Evolutionary conservation across 225 moss, liverwort and hornwort genomes (phyloP).

Genomic region (Lunularia cruciata): DNA sequence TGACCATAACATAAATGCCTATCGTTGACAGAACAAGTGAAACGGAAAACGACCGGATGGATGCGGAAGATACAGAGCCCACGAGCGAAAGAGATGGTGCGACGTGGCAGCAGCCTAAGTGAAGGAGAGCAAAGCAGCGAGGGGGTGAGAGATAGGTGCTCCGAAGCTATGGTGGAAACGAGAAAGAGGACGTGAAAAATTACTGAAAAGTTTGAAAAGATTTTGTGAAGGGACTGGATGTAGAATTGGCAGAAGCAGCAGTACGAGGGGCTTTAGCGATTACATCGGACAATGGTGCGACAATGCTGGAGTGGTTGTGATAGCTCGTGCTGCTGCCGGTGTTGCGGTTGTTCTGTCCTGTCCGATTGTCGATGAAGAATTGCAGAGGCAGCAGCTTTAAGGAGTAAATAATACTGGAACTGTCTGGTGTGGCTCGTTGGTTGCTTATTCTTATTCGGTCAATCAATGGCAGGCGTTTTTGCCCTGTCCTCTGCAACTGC

Average conservation of each 20-base stretch:
- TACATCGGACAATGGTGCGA: not conserved
- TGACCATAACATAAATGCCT: too few relatives aligned
- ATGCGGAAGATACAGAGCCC: not conserved
- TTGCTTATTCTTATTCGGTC: constrained; percentile 8
- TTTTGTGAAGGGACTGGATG: not conserved
- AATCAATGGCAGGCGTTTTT: constrained; percentile 30
- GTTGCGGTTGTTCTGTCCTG: not conserved
- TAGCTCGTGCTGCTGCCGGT: too few relatives aligned
- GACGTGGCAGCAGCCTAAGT: constrained; percentile 1
- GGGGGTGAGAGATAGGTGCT: not conserved
- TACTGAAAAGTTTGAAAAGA: too few relatives aligned
- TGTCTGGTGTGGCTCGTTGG: too few relatives aligned
- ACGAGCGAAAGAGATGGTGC: constrained; percentile 6
- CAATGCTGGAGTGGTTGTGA: too few relatives aligned
- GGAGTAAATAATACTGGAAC: too few relatives aligned
- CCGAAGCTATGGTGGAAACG: constrained; percentile 7
- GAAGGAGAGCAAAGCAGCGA: not conserved
- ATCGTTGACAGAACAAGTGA: too few relatives aligned
- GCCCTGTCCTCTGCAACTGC: constrained; percentile 23
- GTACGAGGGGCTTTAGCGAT: not conserved
- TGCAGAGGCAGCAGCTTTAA: not conserved
- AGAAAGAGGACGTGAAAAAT: not conserved
- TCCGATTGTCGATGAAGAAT: constrained; percentile 16
- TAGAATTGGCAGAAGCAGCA: not conserved
- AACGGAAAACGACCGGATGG: not conserved